Conservation (phyloP, 805 yeast genomes). For the Starmera dryadoides region DNA sequence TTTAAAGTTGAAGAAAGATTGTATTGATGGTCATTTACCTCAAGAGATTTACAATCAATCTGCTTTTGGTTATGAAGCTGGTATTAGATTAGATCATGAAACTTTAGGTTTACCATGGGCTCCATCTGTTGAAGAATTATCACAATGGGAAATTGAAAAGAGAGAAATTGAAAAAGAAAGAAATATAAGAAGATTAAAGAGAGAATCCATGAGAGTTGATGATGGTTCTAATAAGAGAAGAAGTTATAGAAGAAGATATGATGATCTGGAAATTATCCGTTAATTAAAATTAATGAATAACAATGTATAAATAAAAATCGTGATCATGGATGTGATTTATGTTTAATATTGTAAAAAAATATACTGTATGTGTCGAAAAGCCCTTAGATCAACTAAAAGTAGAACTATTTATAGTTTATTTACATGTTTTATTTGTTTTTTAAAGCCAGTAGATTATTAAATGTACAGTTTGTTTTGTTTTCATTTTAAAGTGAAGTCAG, state of each 20-base stretch:
- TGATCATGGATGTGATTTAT: no score
- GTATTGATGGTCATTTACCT: constrained; percentile 59
- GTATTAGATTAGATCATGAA: constrained; percentile 68
- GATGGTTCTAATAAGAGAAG: constrained; percentile 35
- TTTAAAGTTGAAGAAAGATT: constrained; percentile 71
- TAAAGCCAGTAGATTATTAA: no score
- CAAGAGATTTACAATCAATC: constrained; percentile 49
- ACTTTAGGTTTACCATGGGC: constrained; percentile 78
- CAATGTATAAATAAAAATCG: no score
- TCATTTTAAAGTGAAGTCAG: background rate
- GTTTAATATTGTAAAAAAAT: no score
- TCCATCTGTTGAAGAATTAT: constrained; percentile 78
- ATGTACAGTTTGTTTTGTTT: no score
- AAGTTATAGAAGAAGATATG: constrained; percentile 39
- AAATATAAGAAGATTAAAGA: constrained; percentile 81
- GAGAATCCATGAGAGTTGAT: constrained; percentile 77
- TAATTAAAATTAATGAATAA: no score
- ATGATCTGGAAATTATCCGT: constrained; percentile 34
- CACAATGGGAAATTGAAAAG: constrained; percentile 90
- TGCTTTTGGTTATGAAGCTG: constrained; percentile 54
- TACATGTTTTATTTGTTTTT: background rate
- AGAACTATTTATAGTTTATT: no score
- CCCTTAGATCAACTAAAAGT: no score
- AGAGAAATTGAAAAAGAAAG: constrained; percentile 94
- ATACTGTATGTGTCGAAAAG: no score